These are phyloP conservation scores for Talaromyces verruculosus DNA, from an alignment of 2,329 filamentous ascomycete genomes.

Conservation along the genomic window DNA sequence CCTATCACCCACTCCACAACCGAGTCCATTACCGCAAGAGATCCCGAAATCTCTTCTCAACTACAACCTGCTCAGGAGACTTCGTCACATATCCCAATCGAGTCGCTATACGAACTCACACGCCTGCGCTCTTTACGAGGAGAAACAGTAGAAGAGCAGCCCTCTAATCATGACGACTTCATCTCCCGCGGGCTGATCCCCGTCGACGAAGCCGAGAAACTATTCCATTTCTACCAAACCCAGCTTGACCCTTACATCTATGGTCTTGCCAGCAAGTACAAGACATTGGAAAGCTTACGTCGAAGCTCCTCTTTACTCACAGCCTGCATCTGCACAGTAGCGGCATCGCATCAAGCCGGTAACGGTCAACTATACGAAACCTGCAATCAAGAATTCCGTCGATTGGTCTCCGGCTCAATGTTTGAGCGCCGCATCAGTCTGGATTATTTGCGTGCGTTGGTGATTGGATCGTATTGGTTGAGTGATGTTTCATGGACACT, in stretches of 20 bases:
- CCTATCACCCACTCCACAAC: not conserved
- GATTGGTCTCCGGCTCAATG: slow-evolving; percentile 47
- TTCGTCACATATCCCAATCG: slow-evolving; percentile 32
- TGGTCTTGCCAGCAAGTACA: slow-evolving; percentile 44
- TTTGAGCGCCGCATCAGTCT: slow-evolving; percentile 47
- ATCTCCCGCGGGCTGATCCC: slow-evolving; percentile 47
- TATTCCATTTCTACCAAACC: slow-evolving; percentile 45
- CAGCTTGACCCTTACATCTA: slow-evolving; percentile 52
- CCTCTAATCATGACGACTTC: slow-evolving; percentile 38
- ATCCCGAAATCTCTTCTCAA: slow-evolving; percentile 11
- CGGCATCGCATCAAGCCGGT: slow-evolving; percentile 47
- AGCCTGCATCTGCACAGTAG: slow-evolving; percentile 48
- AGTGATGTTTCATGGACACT: slow-evolving; percentile 49
- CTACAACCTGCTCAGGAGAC: slow-evolving; percentile 11
- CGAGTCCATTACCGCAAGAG: not conserved
- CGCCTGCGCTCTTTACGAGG: slow-evolving; percentile 27
- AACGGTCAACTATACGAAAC: slow-evolving; percentile 30
- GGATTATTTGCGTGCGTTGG: slow-evolving; percentile 51
- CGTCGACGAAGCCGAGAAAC: slow-evolving; percentile 43
- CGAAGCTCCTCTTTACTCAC: slow-evolving; percentile 45
- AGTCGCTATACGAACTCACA: slow-evolving; percentile 34
- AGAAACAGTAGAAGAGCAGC: slow-evolving; percentile 30
- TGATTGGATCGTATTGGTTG: slow-evolving; percentile 54
- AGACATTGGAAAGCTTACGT: slow-evolving; percentile 41
- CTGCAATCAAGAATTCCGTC: slow-evolving; percentile 50